Percentiles rank a stretch among this genome's conserved stretches.
These are phyloP conservation scores for Pythium brachiatum DNA, from an alignment of 352 stramenopile species.

Conservation along the genomic window DNA sequence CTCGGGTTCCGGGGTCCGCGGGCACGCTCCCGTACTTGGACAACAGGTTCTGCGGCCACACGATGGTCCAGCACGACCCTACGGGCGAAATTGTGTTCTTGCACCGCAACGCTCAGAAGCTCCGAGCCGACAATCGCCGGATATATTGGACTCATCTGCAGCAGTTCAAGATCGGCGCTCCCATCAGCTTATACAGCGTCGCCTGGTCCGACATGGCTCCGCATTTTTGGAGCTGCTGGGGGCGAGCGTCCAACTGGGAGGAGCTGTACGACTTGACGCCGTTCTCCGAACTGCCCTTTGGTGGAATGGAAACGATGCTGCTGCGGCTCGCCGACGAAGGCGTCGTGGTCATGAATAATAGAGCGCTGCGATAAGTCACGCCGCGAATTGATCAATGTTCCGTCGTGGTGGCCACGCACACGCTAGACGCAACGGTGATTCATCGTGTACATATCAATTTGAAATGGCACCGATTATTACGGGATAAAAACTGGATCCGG, in stretches of 20 bases:
- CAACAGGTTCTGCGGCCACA: background rate
- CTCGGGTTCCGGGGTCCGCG: conserved; percentile 10
- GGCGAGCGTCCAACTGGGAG: background rate
- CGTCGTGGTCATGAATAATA: background rate
- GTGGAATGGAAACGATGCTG: background rate
- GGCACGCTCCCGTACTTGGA: background rate
- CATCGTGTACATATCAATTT: no score
- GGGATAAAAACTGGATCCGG: no score
- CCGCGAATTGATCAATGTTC: no score
- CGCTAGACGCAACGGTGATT: no score
- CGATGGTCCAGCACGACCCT: background rate
- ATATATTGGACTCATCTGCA: background rate
- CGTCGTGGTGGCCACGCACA: no score
- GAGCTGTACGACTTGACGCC: background rate
- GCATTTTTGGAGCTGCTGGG: background rate
- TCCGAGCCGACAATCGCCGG: background rate
- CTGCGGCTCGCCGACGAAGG: background rate
- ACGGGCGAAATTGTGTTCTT: conserved; percentile 20
- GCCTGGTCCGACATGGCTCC: background rate
- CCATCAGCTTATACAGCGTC: background rate
- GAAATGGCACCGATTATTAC: no score
- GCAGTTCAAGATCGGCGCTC: background rate
- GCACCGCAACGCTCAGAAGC: conserved; percentile 23
- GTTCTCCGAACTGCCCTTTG: background rate
- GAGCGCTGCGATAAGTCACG: no score